Conservation (phyloP, 345 rosid genomes). For the Brassica cretica region DNA sequence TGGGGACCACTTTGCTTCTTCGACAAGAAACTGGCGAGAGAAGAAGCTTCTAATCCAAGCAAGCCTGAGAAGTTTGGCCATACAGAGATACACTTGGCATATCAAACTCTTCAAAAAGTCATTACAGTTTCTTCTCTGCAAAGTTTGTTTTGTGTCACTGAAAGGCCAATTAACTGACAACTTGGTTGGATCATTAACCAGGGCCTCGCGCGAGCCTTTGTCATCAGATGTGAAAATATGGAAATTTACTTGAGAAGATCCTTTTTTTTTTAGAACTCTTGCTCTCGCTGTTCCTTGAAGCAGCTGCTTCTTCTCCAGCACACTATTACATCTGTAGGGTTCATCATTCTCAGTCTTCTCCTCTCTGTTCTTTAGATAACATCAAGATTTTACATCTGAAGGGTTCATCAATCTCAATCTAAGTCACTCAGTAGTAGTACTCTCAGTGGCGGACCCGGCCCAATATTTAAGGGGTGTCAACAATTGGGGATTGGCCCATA, state of each 20-base stretch:
- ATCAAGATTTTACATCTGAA: background rate
- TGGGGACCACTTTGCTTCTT: background rate
- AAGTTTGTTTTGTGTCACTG: too few species aligned
- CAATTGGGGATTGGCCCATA: too few species aligned
- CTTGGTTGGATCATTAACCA: slow-evolving; percentile 72
- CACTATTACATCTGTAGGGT: background rate
- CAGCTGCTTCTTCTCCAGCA: background rate
- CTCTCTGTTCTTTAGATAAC: too few species aligned
- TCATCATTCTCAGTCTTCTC: too few species aligned
- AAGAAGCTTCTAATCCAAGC: background rate
- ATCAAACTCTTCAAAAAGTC: too few species aligned
- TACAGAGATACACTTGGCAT: background rate
- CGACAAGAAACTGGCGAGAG: background rate
- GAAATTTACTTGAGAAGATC: background rate
- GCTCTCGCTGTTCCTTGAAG: background rate
- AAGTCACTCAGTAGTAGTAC: too few species aligned
- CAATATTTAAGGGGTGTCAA: too few species aligned
- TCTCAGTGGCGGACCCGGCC: too few species aligned
- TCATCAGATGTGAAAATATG: background rate
- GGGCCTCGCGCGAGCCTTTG: slow-evolving; percentile 70
- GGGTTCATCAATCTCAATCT: background rate
- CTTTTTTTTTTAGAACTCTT: background rate
- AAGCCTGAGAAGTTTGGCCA: background rate
- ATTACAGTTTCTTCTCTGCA: too few species aligned
- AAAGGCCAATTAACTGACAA: too few species aligned